Evolutionary conservation across 31 red algal species (phyloP), one percentile per base, ranked within the genome.

Genomic region (Odonthalia washingtoniensis): DNA sequence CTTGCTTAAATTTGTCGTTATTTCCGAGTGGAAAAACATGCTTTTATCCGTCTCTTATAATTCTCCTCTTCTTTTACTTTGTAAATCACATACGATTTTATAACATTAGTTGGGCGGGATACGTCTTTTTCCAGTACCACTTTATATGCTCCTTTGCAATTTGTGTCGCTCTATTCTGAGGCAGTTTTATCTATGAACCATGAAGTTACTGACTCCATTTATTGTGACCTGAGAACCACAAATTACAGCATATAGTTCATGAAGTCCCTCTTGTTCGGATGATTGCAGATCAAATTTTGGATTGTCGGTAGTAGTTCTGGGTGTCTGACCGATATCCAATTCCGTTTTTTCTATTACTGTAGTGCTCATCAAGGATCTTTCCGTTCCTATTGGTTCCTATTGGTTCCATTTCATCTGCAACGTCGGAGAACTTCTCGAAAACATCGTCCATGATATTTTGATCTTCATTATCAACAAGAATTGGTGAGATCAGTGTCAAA

Each of bases 1-100:
- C 43, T 18, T 49, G 40, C 41, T 77, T 75, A 28, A 4, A 24
- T 17, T 75, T 36, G 2, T 75, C 37, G 4, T 37, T 36, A 5
- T 75, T 75, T 17, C 74, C 74, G 43, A 46, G 74, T 46, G 74
- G 42, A 77, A 43, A 6, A 17, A 77, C 74, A 2, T 6, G 74
- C 74, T 21, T 77, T 77, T 43, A 77, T 3, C 16, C 35, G 42
- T 33, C 43, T 77, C 9, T 77, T 37, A 1, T 21, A 3, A 26
- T 77, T 46, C 30, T 49, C 74, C 14, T 49, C 3, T 49, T 6
- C n/a, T 26, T 77, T 77, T 2, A 46, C 41, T 21, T 77, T 77
- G 49, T 52, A 77, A 5, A 77, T 43, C 5, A 43, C 49, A 43
- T 49, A 43, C 16, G 82, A 72, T 21, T 64, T 0, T 21, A 72